Base-by-base conservation (phyloP, 805 yeast species). In the Grigorovia jiainica region DNA sequence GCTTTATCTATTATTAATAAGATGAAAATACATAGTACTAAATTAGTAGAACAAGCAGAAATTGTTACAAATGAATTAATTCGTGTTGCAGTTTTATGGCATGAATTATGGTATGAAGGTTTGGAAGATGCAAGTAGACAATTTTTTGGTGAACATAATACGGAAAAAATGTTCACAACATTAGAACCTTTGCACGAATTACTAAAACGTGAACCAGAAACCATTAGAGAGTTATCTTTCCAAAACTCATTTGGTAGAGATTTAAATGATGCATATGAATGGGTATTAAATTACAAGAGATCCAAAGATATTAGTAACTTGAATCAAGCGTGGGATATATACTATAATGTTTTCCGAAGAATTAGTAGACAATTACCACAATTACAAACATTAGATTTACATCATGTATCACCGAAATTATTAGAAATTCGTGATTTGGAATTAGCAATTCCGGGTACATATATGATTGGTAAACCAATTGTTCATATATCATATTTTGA, bases 281-380 rank as follows among this genome's bases (percentile, higher is more conserved):
- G 96, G 95, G 81, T 87, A 1, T 68, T 79, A 59, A 84, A 85
- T 54, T 89, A 76, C 65, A 80, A 84, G 57, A 70, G 89, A 38
- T 82, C 95, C 0, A 84, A 80, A 45, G 96, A 87, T 57, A 75
- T 82, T 43, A 79, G 92, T 13, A 87, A 87, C 52, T 65, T 89
- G 61, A 86, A 87, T 56, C 97, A 90, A 61, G 96, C 96, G 0
- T 87, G 97, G 97, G 96, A 87, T 58, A 79, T 87, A n/a, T 87
- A 87, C 59, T 87, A 87, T 61, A 83, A 82, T 50, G 95, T 89
- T 1, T 89, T 89, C 75, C 76, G 95, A 51, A 73, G 95, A 46
- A 85, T 90, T 44, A 78, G 87, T 43, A 73, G 94, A 46, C 95
- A 89, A 61, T 64, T 90, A 29, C 95, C 95, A 1, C 94, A 84